Evolutionary conservation across 345 rosid species (phyloP), one percentile per base, ranked within the genome.

Genomic region (Arabis alpina): DNA sequence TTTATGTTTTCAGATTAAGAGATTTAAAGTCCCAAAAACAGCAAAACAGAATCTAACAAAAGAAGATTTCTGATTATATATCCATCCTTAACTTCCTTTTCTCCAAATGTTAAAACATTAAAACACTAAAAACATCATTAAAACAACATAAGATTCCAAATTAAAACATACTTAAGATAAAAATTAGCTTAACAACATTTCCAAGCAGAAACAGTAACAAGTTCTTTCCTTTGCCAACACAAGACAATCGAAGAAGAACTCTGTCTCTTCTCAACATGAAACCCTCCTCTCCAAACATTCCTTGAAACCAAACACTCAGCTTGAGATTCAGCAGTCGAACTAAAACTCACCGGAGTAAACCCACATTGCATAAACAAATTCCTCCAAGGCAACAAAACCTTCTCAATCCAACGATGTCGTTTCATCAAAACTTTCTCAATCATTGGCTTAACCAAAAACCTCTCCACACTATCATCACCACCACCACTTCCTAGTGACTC

Each of bases 121-220:
- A 0, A 36, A 49, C 41, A 49, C 54, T 66, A 50, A 57, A 24
- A 66, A 56, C 74, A 55, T 2, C 44, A 75, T 42, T 55, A 34
- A 28, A 75, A 62, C 45, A 75, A 52, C 64, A 45, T 75, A 65
- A 12, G 53, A 53, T 25, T 10, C 11, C 25, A 61, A 30, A 47
- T 9, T 14, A 55, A 53, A 24, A 23, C 10, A 14, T 8, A 64
- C 10, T 10, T 43, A 37, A 63, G 23, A 37, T 15, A 49, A 32
- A 34, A 55, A 44, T 61, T 75, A 68, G 48, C 60, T 6, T 34
- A 34, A 11, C 79, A 88, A 80, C 90, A 88, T 67, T 86, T 88
- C 98, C 98, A 93, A 40, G 91, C 94, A 25, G 96, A 88, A 71
- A 84, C 94, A n/a, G 91, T 82, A 24, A 89, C 81, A 49, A 93